A percentile compares a stretch with the other conserved stretches of the same genome.
Evolutionary conservation across 306 rosid species (phyloP).

Genomic region (Medicago ruthenica): DNA sequence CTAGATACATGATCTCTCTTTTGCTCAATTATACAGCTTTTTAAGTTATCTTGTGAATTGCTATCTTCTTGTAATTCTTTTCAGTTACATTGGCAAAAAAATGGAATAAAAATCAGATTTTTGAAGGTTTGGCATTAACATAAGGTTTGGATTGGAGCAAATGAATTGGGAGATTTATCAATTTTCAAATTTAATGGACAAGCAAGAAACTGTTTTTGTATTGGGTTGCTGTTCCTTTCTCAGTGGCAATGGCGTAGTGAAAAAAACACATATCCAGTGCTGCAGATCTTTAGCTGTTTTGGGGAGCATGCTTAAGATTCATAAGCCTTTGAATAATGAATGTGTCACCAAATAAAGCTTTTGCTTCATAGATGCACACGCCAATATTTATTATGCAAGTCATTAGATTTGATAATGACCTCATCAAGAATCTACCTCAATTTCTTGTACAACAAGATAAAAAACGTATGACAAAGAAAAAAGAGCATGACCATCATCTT

Average conservation of each 20-base stretch:
- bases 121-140: background rate
- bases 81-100: background rate
- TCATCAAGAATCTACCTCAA: slow-evolving; percentile 67
- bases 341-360: slow-evolving; percentile 67
- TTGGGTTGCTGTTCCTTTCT: slow-evolving; percentile 56
- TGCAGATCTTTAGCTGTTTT: slow-evolving; percentile 47
- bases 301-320: slow-evolving; percentile 56
- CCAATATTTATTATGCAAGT: slow-evolving; percentile 50
- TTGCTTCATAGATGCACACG: slow-evolving; percentile 62
- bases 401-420: slow-evolving; percentile 61
- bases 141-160: too few species aligned
- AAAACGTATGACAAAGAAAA: slow-evolving; percentile 32
- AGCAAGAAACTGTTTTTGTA: slow-evolving; percentile 44
- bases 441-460: slow-evolving; percentile 53
- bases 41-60: background rate
- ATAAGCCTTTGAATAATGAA: slow-evolving; percentile 44
- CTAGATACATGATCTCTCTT: background rate
- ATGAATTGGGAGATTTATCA: too few species aligned
- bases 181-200: background rate
- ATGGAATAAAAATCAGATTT: background rate
- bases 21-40: background rate
- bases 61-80: background rate
- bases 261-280: slow-evolving; percentile 60
- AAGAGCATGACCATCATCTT: slow-evolving; percentile 34
- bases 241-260: slow-evolving; percentile 47